These are phyloP conservation scores for Antrodiella citrinella DNA, from an alignment of 768 basidiomycete genomes.

Conservation along the genomic window DNA sequence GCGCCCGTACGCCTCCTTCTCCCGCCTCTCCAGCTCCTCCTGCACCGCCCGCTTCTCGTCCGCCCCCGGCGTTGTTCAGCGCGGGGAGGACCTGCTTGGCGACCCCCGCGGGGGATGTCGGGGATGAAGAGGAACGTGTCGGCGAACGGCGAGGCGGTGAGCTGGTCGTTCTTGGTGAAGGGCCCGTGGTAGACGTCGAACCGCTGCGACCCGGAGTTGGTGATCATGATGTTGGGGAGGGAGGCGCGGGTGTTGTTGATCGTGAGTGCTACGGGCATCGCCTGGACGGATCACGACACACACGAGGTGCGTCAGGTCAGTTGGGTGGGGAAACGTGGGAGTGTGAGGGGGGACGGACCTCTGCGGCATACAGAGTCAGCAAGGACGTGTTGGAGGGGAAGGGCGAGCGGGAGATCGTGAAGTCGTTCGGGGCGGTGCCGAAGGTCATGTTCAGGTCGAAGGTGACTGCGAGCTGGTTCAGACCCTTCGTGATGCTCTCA, in stretches of 20 bases:
- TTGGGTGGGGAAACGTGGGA: conserved; percentile 9
- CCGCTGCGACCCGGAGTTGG: conserved; percentile 56
- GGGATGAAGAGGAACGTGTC: conserved; percentile 60
- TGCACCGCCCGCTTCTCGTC: conserved; percentile 24
- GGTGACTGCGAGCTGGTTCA: conserved; percentile 40
- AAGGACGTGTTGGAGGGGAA: conserved; percentile 55
- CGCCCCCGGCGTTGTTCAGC: conserved; percentile 40
- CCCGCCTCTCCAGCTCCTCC: conserved; percentile 23
- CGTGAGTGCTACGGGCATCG: conserved; percentile 45
- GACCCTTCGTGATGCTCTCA: conserved; percentile 41
- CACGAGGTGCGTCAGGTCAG: too few relatives aligned
- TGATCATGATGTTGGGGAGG: conserved; percentile 56
- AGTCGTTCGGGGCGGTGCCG: conserved; percentile 73
- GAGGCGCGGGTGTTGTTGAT: conserved; percentile 55
- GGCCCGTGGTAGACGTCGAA: conserved; percentile 60
- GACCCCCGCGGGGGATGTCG: conserved; percentile 37
- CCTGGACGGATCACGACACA: conserved; percentile 25
- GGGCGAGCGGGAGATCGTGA: conserved; percentile 53
- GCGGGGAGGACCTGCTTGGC: conserved; percentile 46
- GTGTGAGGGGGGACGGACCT: conserved; percentile 25
- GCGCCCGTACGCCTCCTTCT: conserved; percentile 33
- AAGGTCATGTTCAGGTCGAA: conserved; percentile 60
- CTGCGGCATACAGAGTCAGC: conserved; percentile 47
- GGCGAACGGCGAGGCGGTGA: conserved; percentile 64
- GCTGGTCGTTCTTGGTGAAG: conserved; percentile 77